A percentile compares a stretch with the other conserved stretches of the same genome.
phyloP scores from a whole-genome alignment of 345 rosid species.

The Boechera retrofracta region DNA sequence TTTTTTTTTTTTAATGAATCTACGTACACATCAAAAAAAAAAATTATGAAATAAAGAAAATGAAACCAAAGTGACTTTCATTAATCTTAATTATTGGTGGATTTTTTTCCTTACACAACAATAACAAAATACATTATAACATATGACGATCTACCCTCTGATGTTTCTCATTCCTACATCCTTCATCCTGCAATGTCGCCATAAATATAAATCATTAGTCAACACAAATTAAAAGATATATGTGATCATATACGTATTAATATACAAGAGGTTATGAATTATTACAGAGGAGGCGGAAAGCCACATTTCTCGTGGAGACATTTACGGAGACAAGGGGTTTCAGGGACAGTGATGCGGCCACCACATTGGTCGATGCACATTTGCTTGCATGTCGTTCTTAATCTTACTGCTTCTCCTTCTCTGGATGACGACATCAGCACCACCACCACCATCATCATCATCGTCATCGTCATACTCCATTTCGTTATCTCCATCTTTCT shows the following conservation, averaged over 20 bases:
- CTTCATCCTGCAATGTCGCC: neutral
- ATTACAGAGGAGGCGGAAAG: neutral
- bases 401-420: neutral
- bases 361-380: neutral
- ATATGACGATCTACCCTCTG: neutral
- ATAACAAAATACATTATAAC: neutral
- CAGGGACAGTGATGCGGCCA: slow-evolving; percentile 12
- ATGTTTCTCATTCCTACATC: neutral
- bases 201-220: neutral
- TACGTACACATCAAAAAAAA: no score
- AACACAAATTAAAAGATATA: neutral
- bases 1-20: no score
- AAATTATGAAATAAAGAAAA: no score
- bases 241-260: neutral
- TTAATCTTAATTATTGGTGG: slow-evolving; percentile 8
- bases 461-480: slow-evolving; percentile 5
- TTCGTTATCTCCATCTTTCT: slow-evolving; percentile 7
- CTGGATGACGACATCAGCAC: neutral
- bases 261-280: neutral
- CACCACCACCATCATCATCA: neutral
- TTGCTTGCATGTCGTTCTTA: neutral
- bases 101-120: neutral
- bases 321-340: neutral
- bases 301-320: neutral
- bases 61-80: neutral